These are phyloP conservation scores for Inosperma sp. DNA, from an alignment of 768 basidiomycete genomes.

Conservation along the genomic window DNA sequence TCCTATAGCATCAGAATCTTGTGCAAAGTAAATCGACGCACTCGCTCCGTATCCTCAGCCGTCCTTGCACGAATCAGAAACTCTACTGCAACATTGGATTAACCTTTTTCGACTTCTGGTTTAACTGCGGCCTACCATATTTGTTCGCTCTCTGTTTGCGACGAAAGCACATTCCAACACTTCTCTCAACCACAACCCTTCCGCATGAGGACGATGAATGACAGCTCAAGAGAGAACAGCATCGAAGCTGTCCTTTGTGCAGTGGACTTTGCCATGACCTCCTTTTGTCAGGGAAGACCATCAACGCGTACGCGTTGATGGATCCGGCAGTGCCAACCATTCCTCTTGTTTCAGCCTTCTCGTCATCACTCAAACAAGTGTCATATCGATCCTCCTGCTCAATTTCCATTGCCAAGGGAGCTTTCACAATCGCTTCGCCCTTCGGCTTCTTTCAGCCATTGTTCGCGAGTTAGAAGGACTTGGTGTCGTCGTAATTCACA, in stretches of 20 bases:
- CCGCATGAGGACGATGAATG: constrained; percentile 88
- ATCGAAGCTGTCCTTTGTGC: constrained; percentile 76
- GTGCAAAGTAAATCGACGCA: constrained; percentile 32
- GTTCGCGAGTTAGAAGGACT: constrained; percentile 83
- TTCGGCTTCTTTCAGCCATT: constrained; percentile 96
- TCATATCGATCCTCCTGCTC: constrained; percentile 92
- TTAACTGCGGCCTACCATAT: constrained; percentile 99
- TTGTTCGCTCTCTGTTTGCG: constrained; percentile 93
- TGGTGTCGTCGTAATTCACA: constrained; percentile 74
- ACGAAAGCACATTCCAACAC: constrained; percentile 88
- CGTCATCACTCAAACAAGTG: constrained; percentile 90
- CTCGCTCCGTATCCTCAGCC: constrained; percentile 89
- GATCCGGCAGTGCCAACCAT: constrained; percentile 82
- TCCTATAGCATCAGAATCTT: constrained; percentile 7
- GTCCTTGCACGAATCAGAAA: constrained; percentile 83
- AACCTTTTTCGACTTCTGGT: constrained; percentile 92
- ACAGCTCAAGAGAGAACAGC: constrained; percentile 80
- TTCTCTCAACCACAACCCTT: constrained; percentile 90
- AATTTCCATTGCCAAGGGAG: constrained; percentile 87
- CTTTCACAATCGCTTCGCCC: constrained; percentile 90
- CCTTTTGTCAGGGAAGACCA: constrained; percentile 83
- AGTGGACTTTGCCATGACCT: constrained; percentile 86
- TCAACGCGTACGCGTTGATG: constrained; percentile 84
- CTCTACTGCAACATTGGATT: constrained; percentile 80
- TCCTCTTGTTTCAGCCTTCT: constrained; percentile 69